Conservation (phyloP, 345 rosid species). For the Gossypium mustelinum region DNA sequence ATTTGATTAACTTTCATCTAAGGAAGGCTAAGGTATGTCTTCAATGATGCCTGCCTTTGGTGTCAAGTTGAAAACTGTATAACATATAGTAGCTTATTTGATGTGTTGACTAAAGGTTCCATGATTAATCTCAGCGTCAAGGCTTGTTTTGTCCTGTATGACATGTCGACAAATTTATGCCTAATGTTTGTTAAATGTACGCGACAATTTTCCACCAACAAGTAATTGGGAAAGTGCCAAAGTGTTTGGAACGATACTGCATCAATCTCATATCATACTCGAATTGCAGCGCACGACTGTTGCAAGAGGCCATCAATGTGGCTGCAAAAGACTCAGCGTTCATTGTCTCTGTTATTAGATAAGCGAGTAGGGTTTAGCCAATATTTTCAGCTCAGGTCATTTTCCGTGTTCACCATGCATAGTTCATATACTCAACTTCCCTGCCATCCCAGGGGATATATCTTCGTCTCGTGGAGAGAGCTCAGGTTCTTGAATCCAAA, state of each 20-base stretch:
- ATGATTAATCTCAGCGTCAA: background rate
- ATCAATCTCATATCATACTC: background rate
- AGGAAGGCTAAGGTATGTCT: no score
- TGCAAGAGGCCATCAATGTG: slow-evolving; percentile 82
- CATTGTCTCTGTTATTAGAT: slow-evolving; percentile 94
- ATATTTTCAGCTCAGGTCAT: background rate
- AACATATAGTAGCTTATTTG: no score
- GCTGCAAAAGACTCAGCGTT: slow-evolving; percentile 92
- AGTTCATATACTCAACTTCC: background rate
- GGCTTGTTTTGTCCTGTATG: background rate
- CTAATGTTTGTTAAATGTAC: background rate
- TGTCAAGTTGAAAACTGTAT: no score
- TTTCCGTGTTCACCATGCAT: slow-evolving; percentile 4
- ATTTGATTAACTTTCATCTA: no score
- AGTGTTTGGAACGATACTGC: background rate
- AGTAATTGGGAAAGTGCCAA: background rate
- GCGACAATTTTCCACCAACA: background rate
- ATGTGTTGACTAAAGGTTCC: background rate
- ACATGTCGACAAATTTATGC: background rate
- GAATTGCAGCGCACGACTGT: background rate
- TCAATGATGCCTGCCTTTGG: background rate
- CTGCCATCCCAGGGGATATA: slow-evolving; percentile 67
- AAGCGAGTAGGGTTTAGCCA: slow-evolving; percentile 38
- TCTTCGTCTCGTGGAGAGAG: slow-evolving; percentile 92
- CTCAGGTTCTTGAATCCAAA: slow-evolving; percentile 91